Evolutionary conservation across 2,329 filamentous ascomycete genomes (phyloP), one percentile per base, ranked within the genome.

Genomic region (Pseudocercospora eumusae): DNA sequence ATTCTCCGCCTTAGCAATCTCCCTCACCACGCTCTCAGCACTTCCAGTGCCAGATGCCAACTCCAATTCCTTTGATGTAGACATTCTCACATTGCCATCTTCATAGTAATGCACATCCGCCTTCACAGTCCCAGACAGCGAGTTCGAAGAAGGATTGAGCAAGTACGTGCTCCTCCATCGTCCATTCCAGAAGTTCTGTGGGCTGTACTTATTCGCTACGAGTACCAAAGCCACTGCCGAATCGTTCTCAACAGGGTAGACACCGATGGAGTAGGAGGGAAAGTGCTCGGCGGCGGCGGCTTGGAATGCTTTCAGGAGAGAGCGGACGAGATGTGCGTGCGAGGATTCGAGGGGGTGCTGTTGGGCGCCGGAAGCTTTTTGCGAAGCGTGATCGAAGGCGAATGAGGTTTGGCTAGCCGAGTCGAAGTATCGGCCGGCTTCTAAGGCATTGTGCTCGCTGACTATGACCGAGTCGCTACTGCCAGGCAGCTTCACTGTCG

Each of bases 51-150:
- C 8, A n/a, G 90, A 76, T 8, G 84, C 85, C 2, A 84, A 76
- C 0, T 82, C 82, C 11, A 93, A 76, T 10, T 89, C 81, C 80
- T 97, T 97, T 73, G 86, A 88, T n/a, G 95, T 97, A 66, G 93
- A 83, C 63, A 99, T 84, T 2, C 95, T 89, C 61, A 99, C 95
- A 75, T 99, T 99, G 65, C 95, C 95, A 75, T 99, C 96, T 80
- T 99, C 95, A 81, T 99, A 99, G 83, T 99, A 99, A 82, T 99
- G 95, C 56, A 99, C 93, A 70, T 98, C 93, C 58, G 97, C 91
- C 76, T 93, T 92, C 77, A 98, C 88, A 62, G 83, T 87, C 70
- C 95, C 95, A 40, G 88, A 86, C 47, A 98, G 80, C 53, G 82
- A 82, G 66, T 83, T 82, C 1, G 85, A 84, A n/a, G 86, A 80